These are phyloP conservation scores for Comarum palustre DNA, from an alignment of 306 rosid genomes.

Conservation along the genomic window DNA sequence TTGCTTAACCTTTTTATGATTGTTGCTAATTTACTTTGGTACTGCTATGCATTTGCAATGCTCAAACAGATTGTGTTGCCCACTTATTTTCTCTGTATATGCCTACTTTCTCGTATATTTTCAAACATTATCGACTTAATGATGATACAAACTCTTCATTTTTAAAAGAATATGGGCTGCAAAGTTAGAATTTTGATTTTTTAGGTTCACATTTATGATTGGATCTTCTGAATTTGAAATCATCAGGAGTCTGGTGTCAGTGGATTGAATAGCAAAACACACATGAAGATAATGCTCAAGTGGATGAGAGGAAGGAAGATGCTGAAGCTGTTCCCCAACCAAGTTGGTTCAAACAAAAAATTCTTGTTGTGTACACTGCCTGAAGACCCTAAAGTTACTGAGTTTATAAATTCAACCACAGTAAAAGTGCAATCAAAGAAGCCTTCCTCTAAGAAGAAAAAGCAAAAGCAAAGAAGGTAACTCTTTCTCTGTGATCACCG, in stretches of 20 bases:
- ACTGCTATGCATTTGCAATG: background rate
- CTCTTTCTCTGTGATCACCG: background rate
- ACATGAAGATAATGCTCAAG: slow-evolving; percentile 53
- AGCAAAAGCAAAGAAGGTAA: slow-evolving; percentile 13
- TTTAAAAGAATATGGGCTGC: background rate
- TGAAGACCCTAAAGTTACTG: slow-evolving; percentile 31
- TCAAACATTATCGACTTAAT: background rate
- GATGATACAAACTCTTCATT: background rate
- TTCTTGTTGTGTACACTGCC: slow-evolving; percentile 36
- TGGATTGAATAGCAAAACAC: slow-evolving; percentile 58
- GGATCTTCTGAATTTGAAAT: background rate
- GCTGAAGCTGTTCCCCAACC: slow-evolving; percentile 43
- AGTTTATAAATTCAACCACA: slow-evolving; percentile 16
- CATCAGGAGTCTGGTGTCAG: slow-evolving; percentile 38
- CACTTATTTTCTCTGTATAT: background rate
- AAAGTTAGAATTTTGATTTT: background rate
- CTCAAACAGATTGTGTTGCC: background rate
- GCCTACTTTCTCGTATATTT: background rate
- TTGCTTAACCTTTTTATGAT: background rate
- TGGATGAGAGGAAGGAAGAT: slow-evolving; percentile 64
- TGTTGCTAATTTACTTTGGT: background rate
- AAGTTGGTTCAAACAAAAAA: slow-evolving; percentile 47
- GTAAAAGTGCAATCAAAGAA: slow-evolving; percentile 22
- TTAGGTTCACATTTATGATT: background rate
- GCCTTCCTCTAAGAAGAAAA: slow-evolving; percentile 26